Percentiles rank a stretch among this genome's conserved stretches.
Evolutionary conservation across 768 basidiomycete genomes (phyloP).

Genomic region (Leccinum incarnatum): DNA sequence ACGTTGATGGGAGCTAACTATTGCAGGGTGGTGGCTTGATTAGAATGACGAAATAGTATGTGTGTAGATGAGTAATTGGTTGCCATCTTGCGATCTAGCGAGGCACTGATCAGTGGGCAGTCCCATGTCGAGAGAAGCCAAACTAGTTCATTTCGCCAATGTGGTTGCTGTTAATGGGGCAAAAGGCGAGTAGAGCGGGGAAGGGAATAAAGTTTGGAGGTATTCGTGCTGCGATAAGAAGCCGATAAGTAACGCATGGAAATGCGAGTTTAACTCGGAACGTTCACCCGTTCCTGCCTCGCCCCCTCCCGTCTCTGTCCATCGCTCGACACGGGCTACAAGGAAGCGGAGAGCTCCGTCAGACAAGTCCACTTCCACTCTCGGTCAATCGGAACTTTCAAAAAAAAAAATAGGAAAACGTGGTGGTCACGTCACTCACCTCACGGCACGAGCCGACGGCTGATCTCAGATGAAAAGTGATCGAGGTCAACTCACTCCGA

Average conservation of each 20-base stretch:
- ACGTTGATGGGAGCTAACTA: too few species aligned
- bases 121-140: constrained; percentile 14
- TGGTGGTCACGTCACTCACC: constrained; percentile 23
- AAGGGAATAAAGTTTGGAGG: constrained; percentile 20
- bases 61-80: constrained; percentile 25
- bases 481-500: constrained; percentile 13
- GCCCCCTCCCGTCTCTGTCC: not conserved
- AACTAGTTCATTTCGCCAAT: constrained; percentile 27
- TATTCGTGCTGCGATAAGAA: constrained; percentile 22
- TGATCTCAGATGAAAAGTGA: constrained; percentile 29
- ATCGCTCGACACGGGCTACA: not conserved
- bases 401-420: constrained; percentile 1
- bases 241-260: constrained; percentile 15
- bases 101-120: constrained; percentile 11
- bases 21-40: not conserved
- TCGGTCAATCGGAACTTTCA: not conserved
- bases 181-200: constrained; percentile 25
- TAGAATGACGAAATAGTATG: not conserved
- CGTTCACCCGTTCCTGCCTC: constrained; percentile 1
- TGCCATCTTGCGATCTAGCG: constrained; percentile 12
- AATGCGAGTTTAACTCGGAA: not conserved
- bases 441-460: constrained; percentile 19
- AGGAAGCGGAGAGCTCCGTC: not conserved
- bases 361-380: not conserved
- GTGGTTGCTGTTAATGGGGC: constrained; percentile 8